A percentile compares a stretch with the other conserved stretches of the same genome.
Conservation (phyloP, 2,329 filamentous ascomycete genomes). For the Aspergillus floridensis region DNA sequence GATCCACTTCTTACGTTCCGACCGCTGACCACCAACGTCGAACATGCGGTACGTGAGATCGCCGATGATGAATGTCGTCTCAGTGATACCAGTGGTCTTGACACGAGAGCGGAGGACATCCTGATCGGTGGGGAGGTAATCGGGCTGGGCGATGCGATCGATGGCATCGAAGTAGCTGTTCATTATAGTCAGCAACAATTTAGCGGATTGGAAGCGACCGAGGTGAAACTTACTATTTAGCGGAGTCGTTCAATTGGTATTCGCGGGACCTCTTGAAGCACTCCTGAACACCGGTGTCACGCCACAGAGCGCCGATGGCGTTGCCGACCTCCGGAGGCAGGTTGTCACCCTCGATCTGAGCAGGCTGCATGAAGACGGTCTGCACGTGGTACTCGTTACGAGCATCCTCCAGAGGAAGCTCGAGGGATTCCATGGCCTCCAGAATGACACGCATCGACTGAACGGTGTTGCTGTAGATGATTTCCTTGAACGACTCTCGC, state of each 20-base stretch:
- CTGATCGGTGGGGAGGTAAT: conserved; percentile 93
- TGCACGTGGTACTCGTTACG: conserved; percentile 96
- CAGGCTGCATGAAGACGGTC: conserved; percentile 97
- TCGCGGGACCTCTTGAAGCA: conserved; percentile 95
- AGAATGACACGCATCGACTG: conserved; percentile 70
- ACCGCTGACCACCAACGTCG: conserved; percentile 92
- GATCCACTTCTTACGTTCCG: conserved; percentile 98
- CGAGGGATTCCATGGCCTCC: conserved; percentile 66
- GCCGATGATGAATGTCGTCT: conserved; percentile 93
- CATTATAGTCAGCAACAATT: conserved; percentile 34
- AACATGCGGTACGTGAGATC: conserved; percentile 97
- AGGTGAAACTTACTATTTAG: conserved; percentile 73
- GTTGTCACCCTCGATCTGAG: conserved; percentile 92
- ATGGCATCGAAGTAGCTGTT: conserved; percentile 92
- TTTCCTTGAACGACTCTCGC: conserved; percentile 68
- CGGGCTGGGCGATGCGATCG: conserved; percentile 81
- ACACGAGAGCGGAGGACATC: conserved; percentile 94
- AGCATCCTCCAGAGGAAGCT: conserved; percentile 83
- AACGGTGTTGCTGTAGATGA: conserved; percentile 70
- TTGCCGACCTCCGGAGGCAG: conserved; percentile 91
- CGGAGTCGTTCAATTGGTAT: conserved; percentile 95
- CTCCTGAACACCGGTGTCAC: conserved; percentile 86
- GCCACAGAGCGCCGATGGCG: conserved; percentile 90
- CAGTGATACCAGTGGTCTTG: conserved; percentile 96
- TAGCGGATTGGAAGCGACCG: neutral